A percentile compares a stretch with the other conserved stretches of the same genome.
Evolutionary conservation across 225 moss, liverwort and hornwort species (phyloP).

Genomic region (Antitrichia curtipendula): DNA sequence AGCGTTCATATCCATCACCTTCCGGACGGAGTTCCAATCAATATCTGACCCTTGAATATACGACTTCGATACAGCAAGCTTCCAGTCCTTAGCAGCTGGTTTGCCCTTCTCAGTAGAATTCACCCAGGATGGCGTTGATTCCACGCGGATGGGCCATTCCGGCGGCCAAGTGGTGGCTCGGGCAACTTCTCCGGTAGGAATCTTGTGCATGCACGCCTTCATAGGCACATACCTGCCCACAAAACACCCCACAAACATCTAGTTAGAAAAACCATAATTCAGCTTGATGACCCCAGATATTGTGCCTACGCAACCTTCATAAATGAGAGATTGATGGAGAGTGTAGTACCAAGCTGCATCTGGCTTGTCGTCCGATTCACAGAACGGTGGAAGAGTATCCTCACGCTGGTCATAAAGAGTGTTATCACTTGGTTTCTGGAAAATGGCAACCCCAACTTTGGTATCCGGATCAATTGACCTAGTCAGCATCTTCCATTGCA

Average conservation of each 20-base stretch:
- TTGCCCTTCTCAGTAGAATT: constrained; percentile 48
- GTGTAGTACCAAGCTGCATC: constrained; percentile 73
- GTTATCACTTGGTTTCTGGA: constrained; percentile 76
- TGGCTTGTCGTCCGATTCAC: constrained; percentile 52
- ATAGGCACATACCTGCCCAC: constrained; percentile 65
- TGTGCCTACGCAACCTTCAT: neutral
- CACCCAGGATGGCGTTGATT: constrained; percentile 56
- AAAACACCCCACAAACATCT: neutral
- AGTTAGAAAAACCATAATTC: neutral
- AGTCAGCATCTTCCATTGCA: constrained; percentile 54
- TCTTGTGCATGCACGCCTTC: constrained; percentile 74
- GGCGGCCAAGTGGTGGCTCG: constrained; percentile 54
- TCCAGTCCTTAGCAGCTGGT: constrained; percentile 58
- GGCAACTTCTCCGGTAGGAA: constrained; percentile 38
- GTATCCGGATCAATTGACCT: constrained; percentile 26
- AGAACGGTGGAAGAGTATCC: constrained; percentile 57
- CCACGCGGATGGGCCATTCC: constrained; percentile 52
- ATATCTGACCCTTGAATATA: constrained; percentile 40
- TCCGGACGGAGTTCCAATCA: constrained; percentile 48
- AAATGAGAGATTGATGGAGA: neutral
- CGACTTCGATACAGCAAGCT: constrained; percentile 17
- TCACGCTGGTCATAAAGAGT: constrained; percentile 39
- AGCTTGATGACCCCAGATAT: neutral
- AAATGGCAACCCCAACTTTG: constrained; percentile 61
- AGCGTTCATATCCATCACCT: constrained; percentile 85